Base-by-base conservation (phyloP, 257 asterid genomes). In the Solanum habrochaites region DNA sequence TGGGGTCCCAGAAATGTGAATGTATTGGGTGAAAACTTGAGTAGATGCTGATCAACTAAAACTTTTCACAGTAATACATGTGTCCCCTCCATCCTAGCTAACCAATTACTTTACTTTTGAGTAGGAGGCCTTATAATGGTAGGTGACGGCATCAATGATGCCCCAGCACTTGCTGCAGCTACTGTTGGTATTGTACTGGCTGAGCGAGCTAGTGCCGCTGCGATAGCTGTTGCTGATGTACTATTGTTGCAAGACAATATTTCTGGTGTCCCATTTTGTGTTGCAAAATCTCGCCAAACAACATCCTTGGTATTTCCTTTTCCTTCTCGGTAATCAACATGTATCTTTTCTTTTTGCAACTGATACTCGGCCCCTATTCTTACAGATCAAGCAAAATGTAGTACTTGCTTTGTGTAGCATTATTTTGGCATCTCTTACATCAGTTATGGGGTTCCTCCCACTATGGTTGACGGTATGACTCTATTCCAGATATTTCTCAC, bases 141-240 rank as follows among this genome's bases (percentile, higher is more conserved):
- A 73, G 99, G 99, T 82, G 99, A 97, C 86, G 99, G 99, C 67
- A 97, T 97, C 88, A 97, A 97, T 86, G 99, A 97, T 82, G 99
- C 98, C 71, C 99, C 99, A 4, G 99, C 99, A 42, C 91, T 97
- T 90, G 99, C 99, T 88, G 99, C 99, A 85, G 96, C 99, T 45
- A 93, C 95, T 7, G 99, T 95, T 64, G 99, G 99, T 81, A 92
- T 96, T 67, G 99, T 97, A 87, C 95, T 97, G 60, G 99, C 98
- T 7, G 98, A 93, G 90, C 99, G 98, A 78, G 99, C 99, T n/a
- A 96, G 99, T 89, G 99, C 99, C 85, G 88, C 99, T 86, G 99
- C 99, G 40, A 90, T 97, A 90, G 98, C 98, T 83, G 99, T 96
- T 75, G 99, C 99, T 6, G 99, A 97, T 89, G 95, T 97, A 37